Conservation (phyloP, 306 rosid genomes). For the Alnus rubra region DNA sequence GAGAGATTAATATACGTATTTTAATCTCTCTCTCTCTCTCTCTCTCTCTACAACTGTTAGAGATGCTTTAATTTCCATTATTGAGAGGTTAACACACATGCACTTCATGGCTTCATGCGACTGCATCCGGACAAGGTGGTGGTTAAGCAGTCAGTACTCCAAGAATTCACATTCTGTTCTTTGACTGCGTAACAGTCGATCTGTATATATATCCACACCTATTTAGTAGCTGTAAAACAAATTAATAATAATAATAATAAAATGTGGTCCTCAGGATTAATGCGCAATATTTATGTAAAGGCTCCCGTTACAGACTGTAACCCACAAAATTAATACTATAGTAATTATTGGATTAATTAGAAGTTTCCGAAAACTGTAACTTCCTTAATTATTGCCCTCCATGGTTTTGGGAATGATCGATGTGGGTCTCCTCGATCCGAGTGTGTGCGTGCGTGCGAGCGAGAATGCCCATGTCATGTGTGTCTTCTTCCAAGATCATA, state of each 20-base stretch:
- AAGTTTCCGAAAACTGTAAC: neutral
- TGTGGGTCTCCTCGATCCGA: neutral
- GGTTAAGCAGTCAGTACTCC: too few species aligned
- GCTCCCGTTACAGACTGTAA: too few species aligned
- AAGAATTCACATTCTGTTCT: conserved; percentile 3
- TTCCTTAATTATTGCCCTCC: neutral
- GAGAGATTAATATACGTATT: neutral
- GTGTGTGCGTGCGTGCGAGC: too few species aligned
- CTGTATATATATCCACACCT: too few species aligned
- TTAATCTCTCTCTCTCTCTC: neutral
- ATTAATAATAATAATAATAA: too few species aligned
- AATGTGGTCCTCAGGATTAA: neutral
- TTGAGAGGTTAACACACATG: conserved; percentile 5
- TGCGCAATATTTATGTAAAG: too few species aligned
- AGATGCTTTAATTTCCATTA: conserved; percentile 12
- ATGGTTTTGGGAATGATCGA: neutral
- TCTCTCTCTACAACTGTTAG: neutral
- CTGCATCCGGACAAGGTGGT: neutral
- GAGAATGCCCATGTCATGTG: neutral
- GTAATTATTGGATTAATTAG: neutral
- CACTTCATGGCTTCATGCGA: neutral
- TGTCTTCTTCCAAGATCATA: neutral
- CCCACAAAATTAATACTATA: neutral
- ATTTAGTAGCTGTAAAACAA: too few species aligned
- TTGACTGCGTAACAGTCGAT: too few species aligned